Evolutionary conservation across 2,329 filamentous ascomycete genomes (phyloP), one percentile per base, ranked within the genome.

Genomic region (Aureobasidium zeae): DNA sequence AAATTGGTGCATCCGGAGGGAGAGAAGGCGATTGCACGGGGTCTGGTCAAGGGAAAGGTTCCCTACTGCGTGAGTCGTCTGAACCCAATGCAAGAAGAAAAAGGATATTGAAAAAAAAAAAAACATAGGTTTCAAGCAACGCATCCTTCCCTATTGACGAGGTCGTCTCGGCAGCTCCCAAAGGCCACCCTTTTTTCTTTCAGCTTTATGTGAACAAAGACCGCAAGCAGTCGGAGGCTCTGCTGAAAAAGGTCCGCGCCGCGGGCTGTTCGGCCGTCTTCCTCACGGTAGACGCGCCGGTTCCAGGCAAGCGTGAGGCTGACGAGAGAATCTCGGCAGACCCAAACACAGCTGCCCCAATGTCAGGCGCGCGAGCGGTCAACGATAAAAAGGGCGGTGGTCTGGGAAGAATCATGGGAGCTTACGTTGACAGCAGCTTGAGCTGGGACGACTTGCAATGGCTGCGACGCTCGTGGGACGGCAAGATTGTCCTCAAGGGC

Each of bases 161-260:
- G 42, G 58, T 62, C 37, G 49, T 59, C 11, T 29, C 48, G 5
- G 48, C 50, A 9, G 51, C 55, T 9, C 21, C 26, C n/a, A 29
- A 36, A 10, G 32, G 32, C 19, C 57, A 57, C 39, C 57, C 59
- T 5, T 59, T 71, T 44, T 76, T 77, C 63, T 77, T 78, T 53
- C 76, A 80, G 55, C 64, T 81, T 5, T 81, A 81, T 52, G 73
- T 79, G 38, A 71, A 79, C 57, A 72, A 71, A 51, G 64, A 77
- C 48, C 64, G 74, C 0, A 44, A 55, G 7, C 71, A 74, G 46
- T 73, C 73, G 12, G 69, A 70, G 48, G 60, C 60, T 1, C 57
- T 79, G 1, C 56, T 81, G 2, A 57, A 53, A 9, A 57, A 67
- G 15, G 71, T 74, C 1, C 62, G 65, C 5, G 56, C 59, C 22